A percentile compares a stretch with the other conserved stretches of the same genome.
Evolutionary conservation across 2,329 filamentous ascomycete species (phyloP).

Genomic region (Venturia nashicola): DNA sequence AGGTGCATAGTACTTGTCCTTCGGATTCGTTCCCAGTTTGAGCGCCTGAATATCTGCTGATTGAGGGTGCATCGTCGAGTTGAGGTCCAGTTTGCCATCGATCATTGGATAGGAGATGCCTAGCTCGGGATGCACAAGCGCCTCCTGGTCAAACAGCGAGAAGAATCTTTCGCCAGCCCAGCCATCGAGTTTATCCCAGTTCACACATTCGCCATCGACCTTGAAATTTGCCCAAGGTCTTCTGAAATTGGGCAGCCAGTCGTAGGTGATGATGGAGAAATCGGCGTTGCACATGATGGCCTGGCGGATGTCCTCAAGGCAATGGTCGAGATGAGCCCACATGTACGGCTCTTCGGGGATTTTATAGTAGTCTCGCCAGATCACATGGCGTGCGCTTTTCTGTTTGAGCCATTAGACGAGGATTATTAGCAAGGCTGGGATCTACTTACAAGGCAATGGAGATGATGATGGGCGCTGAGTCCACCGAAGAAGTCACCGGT

Average conservation of each 20-base stretch:
- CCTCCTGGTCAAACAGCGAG: background rate
- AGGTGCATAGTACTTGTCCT: too few relatives aligned
- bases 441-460: background rate
- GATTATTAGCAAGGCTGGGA: too few relatives aligned
- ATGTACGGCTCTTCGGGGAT: background rate
- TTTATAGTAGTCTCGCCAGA: background rate
- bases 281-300: background rate
- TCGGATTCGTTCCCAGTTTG: too few relatives aligned
- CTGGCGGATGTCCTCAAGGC: background rate
- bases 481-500: background rate
- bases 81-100: too few relatives aligned
- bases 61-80: too few relatives aligned
- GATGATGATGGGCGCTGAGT: background rate
- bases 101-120: too few relatives aligned
- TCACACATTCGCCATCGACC: background rate
- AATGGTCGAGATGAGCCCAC: background rate
- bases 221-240: constrained; percentile 13
- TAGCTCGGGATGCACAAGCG: background rate
- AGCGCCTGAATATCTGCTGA: too few relatives aligned
- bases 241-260: constrained; percentile 35
- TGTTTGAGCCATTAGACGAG: too few relatives aligned
- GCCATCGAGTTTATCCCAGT: background rate
- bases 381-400: background rate
- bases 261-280: background rate
- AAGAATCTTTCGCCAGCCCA: background rate